Percentiles rank a stretch among this genome's conserved stretches.
phyloP scores from a whole-genome alignment of 1,139 yeast genomes.

The Zygoascus hellenicus region DNA sequence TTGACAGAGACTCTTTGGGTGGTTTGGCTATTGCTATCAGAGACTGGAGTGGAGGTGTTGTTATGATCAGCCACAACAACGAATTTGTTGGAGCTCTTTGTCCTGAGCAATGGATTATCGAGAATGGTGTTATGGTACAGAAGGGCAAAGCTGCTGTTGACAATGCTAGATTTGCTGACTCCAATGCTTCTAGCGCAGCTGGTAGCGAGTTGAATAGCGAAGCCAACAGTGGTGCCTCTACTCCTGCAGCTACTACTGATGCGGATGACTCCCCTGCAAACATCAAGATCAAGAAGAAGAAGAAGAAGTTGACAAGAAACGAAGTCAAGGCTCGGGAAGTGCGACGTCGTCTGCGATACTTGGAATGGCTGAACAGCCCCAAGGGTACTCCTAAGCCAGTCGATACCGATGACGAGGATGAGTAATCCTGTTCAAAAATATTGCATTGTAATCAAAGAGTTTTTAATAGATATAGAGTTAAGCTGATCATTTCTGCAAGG shows the following conservation, averaged over 20 bases:
- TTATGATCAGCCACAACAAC: constrained; percentile 95
- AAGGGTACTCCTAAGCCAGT: constrained; percentile 95
- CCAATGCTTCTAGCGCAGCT: constrained; percentile 35
- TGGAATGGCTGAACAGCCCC: constrained; percentile 93
- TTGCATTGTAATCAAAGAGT: too few relatives aligned
- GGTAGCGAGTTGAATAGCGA: constrained; percentile 33
- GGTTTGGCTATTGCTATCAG: constrained; percentile 96
- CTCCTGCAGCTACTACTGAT: constrained; percentile 27
- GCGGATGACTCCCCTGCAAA: constrained; percentile 81
- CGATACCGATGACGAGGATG: constrained; percentile 90
- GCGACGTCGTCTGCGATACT: constrained; percentile 88
- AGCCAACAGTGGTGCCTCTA: constrained; percentile 22
- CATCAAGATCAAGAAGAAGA: constrained; percentile 73
- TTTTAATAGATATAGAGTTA: constrained; percentile 6
- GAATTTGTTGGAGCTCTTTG: constrained; percentile 97
- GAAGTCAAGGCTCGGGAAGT: constrained; percentile 88
- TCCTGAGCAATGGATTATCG: constrained; percentile 98
- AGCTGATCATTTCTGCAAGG: constrained; percentile 1
- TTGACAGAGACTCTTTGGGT: constrained; percentile 96
- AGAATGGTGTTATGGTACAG: constrained; percentile 82
- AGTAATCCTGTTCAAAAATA: constrained; percentile 23
- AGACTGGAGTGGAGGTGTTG: constrained; percentile 98
- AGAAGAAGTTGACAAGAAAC: constrained; percentile 95
- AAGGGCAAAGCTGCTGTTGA: constrained; percentile 77
- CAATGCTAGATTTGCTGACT: constrained; percentile 72